phyloP scores from a whole-genome alignment of 495 filamentous ascomycete genomes.

The Hypoxylon intermedium region DNA sequence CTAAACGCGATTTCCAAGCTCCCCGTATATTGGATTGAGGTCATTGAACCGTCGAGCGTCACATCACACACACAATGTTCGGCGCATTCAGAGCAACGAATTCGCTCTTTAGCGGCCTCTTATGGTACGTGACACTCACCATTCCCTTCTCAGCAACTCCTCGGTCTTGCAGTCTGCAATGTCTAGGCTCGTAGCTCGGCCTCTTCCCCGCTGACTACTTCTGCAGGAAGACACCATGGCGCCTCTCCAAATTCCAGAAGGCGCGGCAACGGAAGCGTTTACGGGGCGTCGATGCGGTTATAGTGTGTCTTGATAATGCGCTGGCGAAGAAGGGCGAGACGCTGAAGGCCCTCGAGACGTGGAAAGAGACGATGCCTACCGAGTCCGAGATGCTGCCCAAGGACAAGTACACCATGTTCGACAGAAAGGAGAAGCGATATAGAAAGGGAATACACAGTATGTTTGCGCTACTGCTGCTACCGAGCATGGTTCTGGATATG shows the following conservation, averaged over 20 bases:
- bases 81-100: slow-evolving; percentile 81
- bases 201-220: slow-evolving; percentile 15
- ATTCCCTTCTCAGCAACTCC: too few relatives aligned
- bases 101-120: slow-evolving; percentile 77
- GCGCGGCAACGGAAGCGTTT: slow-evolving; percentile 86
- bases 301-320: slow-evolving; percentile 77
- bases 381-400: slow-evolving; percentile 95
- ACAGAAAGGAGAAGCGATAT: slow-evolving; percentile 93
- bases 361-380: slow-evolving; percentile 94
- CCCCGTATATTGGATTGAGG: too few relatives aligned
- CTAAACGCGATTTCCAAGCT: slow-evolving; percentile 2
- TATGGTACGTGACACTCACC: slow-evolving; percentile 74
- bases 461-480: too few relatives aligned
- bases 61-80: slow-evolving; percentile 65
- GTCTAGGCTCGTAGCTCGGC: background rate
- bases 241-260: slow-evolving; percentile 89
- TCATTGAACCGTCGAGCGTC: slow-evolving; percentile 11
- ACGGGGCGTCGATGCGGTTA: slow-evolving; percentile 81
- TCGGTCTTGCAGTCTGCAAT: too few relatives aligned
- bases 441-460: slow-evolving; percentile 95
- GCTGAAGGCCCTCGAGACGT: slow-evolving; percentile 77
- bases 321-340: slow-evolving; percentile 72
- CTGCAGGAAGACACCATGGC: slow-evolving; percentile 95
- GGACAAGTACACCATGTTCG: slow-evolving; percentile 98
- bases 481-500: too few relatives aligned